These are phyloP conservation scores for Lactarius tabidus DNA, from an alignment of 768 basidiomycete genomes.

Conservation along the genomic window DNA sequence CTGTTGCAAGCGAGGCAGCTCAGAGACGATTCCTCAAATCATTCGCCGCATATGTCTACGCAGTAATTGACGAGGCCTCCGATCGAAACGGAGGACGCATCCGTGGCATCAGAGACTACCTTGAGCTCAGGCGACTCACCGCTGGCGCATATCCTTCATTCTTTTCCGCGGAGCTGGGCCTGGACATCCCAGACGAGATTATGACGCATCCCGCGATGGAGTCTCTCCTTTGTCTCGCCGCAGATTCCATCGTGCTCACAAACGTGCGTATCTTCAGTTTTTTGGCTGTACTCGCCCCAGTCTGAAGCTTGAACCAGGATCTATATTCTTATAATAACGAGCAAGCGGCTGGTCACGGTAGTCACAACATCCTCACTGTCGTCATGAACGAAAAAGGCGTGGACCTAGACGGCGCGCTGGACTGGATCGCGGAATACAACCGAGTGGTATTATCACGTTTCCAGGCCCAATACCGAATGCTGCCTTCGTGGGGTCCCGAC, in stretches of 20 bases:
- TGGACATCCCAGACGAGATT: constrained; percentile 41
- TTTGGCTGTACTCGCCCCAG: not conserved
- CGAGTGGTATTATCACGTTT: constrained; percentile 33
- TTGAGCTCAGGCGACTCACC: constrained; percentile 39
- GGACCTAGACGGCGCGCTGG: constrained; percentile 37
- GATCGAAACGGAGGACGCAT: constrained; percentile 36
- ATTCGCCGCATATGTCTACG: constrained; percentile 35
- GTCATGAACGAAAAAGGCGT: constrained; percentile 38
- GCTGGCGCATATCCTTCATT: constrained; percentile 40
- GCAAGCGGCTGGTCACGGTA: constrained; percentile 37
- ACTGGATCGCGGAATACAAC: constrained; percentile 31
- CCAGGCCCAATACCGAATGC: constrained; percentile 27
- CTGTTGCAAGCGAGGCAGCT: constrained; percentile 30
- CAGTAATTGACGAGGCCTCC: constrained; percentile 33
- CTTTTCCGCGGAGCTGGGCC: constrained; percentile 34
- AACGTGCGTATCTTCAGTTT: constrained; percentile 33
- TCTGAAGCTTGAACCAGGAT: constrained; percentile 31
- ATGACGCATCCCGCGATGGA: constrained; percentile 38
- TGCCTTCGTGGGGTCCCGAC: constrained; percentile 38
- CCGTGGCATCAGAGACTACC: constrained; percentile 39
- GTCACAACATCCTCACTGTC: constrained; percentile 41
- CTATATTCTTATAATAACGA: constrained; percentile 40
- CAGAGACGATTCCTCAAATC: constrained; percentile 36
- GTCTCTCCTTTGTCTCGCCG: constrained; percentile 29
- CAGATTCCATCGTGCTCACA: constrained; percentile 39